Evolutionary conservation across 305 asterid species (phyloP), one percentile per base, ranked within the genome.

Genomic region (Plantago lanceolata): DNA sequence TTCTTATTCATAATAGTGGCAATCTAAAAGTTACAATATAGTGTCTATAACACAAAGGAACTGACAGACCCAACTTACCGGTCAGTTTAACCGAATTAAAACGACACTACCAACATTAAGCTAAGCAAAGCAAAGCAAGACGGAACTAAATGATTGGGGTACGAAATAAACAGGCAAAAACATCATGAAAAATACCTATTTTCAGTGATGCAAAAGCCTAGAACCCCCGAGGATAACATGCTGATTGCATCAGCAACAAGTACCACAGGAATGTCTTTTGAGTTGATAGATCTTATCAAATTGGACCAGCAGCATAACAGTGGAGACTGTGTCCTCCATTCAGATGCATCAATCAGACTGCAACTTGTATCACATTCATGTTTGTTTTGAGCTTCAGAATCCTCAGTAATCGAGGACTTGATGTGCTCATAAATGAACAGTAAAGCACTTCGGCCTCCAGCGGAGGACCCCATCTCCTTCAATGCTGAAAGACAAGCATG

Each of bases 271-370:
- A 74, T 78, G 81, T 88, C 83, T 77, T 74, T 69, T 54, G 85
- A 76, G 71, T 76, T 77, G 71, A 86, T 72, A 6, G 90, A 77
- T 64, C 71, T 71, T 48, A 82, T 50, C 67, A 84, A 71, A 57
- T 71, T 67, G 57, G 64, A 79, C 97, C 94, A 93, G 85, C 99
- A 90, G 78, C 77, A 73, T 54, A 78, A 82, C 73, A 93, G 68
- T 67, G 99, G 97, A 75, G 92, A 90, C 48, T 70, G 65, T 69
- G 77, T 86, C 78, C 71, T 85, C 96, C 89, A 85, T 60, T 81
- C 90, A 67, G 73, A 68, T 51, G 81, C 81, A 69, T 62, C 67
- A 68, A 68, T 43, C 57, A 65, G 50, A 69, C 59, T 69, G 55
- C 60, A 78, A 31, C 56, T 78, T 64, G 77, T 69, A 69, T 78